A percentile compares a stretch with the other conserved stretches of the same genome.
Conservation (phyloP, 2,329 filamentous ascomycete genomes). For the Aureobasidium sp. region DNA sequence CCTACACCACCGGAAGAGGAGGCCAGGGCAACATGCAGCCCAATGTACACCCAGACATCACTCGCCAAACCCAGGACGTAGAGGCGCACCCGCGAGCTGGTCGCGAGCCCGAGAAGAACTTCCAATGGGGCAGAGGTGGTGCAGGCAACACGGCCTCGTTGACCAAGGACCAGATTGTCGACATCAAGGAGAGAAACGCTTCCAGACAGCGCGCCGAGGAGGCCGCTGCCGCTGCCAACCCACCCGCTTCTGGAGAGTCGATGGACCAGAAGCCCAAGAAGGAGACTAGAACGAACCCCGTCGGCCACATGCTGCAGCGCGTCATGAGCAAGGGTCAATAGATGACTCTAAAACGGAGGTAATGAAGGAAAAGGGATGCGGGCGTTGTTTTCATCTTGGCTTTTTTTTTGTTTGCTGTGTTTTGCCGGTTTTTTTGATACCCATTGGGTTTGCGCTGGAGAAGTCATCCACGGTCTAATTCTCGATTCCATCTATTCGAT, state of each 20-base stretch:
- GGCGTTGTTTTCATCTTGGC: neutral
- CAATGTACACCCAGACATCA: slow-evolving; percentile 61
- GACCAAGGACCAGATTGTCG: slow-evolving; percentile 30
- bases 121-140: slow-evolving; percentile 66
- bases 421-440: neutral
- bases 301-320: slow-evolving; percentile 8
- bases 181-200: slow-evolving; percentile 30
- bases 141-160: slow-evolving; percentile 59
- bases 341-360: neutral
- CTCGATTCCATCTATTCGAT: neutral
- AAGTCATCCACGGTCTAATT: neutral
- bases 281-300: neutral
- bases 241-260: neutral
- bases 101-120: slow-evolving; percentile 51
- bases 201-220: slow-evolving; percentile 3
- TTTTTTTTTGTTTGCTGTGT: neutral
- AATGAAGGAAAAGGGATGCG: neutral
- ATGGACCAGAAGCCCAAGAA: slow-evolving; percentile 13
- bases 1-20: slow-evolving; percentile 84
- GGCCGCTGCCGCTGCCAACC: neutral
- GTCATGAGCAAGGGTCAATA: slow-evolving; percentile 4
- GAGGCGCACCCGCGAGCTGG: slow-evolving; percentile 43
- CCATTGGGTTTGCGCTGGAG: neutral
- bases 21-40: slow-evolving; percentile 85
- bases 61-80: slow-evolving; percentile 77